Evolutionary conservation across 176 grass and related monocot genomes (phyloP), one percentile per base, ranked within the genome.

Genomic region (Lolium perenne): DNA sequence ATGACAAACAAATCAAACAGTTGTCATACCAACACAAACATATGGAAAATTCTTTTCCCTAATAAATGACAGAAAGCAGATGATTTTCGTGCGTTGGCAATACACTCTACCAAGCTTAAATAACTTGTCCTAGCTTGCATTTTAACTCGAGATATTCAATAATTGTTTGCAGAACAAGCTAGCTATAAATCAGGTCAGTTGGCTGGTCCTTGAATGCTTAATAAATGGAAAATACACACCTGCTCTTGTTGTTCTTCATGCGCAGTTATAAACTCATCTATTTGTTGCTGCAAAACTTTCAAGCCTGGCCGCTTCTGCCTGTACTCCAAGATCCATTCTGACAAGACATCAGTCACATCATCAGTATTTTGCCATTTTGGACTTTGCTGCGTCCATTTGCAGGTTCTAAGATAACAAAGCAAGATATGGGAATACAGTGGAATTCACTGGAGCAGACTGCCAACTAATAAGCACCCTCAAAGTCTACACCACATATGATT

Each of bases 241-340:
- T 88, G 83, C 77, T 99, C 97, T 54, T 92, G 87, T 86, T 93
- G 85, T 86, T 84, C 94, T 76, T 99, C 97, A 78, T 96, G 89
- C 53, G 83, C 81, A 89, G 70, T 85, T 82, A 96, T 91, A 88
- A 96, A 99, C 23, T 94, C 97, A 87, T 99, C 97, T 84, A 99
- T 99, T 78, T 50, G 78, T 87, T 99, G 80, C 85, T 95, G 92
- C 57, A 99, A 76, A 71, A 92, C 68, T 77, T 96, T 89, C 83
- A 91, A 91, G 23, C 88, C 94, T 50, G 82, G 92, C 71, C 92
- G 89, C 51, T 86, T 94, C 17, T 92, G 84, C 79, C 88, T 91
- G 84, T 99, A 96, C 79, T 94, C 86, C 85, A 80, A 82, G 73
- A 99, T 88, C 97, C 97, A 96, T 85, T 94, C 97, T 98, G 84